These are phyloP conservation scores for Coemansia guatemalensis DNA, from an alignment of 192 early-diverging fungal genomes.

Conservation along the genomic window DNA sequence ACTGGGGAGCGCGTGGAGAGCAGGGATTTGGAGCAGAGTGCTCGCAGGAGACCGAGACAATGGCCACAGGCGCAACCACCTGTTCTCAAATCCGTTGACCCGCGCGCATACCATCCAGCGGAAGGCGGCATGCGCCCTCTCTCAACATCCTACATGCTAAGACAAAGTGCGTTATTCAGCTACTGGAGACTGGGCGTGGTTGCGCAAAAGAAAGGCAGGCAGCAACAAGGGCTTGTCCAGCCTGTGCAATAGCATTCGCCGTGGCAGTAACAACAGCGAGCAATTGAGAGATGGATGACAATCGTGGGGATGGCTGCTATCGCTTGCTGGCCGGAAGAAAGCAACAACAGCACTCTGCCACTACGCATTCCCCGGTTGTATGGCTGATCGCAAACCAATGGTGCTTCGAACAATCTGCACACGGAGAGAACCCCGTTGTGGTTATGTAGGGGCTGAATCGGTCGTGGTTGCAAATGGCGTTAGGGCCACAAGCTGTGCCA, in stretches of 20 bases:
- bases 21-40: not conserved
- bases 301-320: not conserved
- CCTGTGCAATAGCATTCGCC: not conserved
- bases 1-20: not conserved
- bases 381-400: not conserved
- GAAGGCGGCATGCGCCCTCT: not conserved
- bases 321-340: not conserved
- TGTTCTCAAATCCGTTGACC: not conserved
- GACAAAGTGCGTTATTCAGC: not conserved
- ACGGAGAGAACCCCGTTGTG: not conserved
- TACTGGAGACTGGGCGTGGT: not conserved
- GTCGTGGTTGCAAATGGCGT: not conserved
- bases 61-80: not conserved
- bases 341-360: not conserved
- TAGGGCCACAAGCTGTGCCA: not conserved
- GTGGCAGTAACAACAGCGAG: not conserved
- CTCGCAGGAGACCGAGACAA: not conserved
- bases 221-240: not conserved
- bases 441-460: not conserved
- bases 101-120: not conserved
- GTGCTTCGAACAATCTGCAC: not conserved
- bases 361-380: not conserved
- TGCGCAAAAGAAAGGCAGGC: not conserved
- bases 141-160: not conserved
- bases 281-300: not conserved